These are phyloP conservation scores for Cardamine chenopodiifolia DNA, from an alignment of 345 rosid species.

Conservation along the genomic window DNA sequence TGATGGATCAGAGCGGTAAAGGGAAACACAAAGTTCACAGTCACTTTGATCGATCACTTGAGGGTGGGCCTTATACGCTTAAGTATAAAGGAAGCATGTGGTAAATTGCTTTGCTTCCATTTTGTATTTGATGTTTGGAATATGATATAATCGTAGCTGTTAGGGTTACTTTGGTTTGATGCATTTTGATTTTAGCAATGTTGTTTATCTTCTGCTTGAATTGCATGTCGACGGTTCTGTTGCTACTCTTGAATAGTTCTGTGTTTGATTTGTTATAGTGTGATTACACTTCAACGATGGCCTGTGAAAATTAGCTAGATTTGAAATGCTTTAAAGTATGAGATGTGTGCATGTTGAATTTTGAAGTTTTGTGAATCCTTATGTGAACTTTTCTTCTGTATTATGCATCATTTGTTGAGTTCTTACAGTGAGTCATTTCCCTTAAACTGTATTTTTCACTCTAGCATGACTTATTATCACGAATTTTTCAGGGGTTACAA, in stretches of 20 bases:
- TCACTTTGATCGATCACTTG: slow-evolving; percentile 92
- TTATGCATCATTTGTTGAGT: slow-evolving; percentile 16
- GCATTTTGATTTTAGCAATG: background rate
- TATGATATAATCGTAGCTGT: background rate
- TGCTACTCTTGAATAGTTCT: slow-evolving; percentile 1
- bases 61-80: slow-evolving; percentile 84
- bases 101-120: slow-evolving; percentile 44
- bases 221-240: slow-evolving; percentile 7
- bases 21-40: slow-evolving; percentile 89
- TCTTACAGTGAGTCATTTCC: background rate
- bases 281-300: background rate
- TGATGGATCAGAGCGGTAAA: slow-evolving; percentile 92
- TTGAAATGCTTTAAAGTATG: background rate
- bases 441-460: background rate
- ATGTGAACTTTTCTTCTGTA: background rate
- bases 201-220: slow-evolving; percentile 1
- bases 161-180: background rate
- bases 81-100: slow-evolving; percentile 96
- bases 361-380: background rate
- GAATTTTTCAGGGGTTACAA: slow-evolving; percentile 87
- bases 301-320: background rate
- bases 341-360: slow-evolving; percentile 6
- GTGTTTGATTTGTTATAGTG: background rate
- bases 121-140: background rate
- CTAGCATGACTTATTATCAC: slow-evolving; percentile 4